Evolutionary conservation across 176 grass and related monocot species (phyloP).

Genomic region (Triticum monococcum): DNA sequence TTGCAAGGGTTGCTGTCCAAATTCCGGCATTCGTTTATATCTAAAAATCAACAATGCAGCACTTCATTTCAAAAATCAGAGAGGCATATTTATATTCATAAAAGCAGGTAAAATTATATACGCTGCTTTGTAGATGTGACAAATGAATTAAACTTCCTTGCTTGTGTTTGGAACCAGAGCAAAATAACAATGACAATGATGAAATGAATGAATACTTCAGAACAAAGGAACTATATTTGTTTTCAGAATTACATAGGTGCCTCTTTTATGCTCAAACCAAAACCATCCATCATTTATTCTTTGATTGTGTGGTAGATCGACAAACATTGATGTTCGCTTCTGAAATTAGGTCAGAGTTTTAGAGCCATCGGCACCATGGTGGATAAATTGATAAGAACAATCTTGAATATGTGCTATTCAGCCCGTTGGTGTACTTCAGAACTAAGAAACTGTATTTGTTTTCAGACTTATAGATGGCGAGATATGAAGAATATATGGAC

Average conservation of each 20-base stretch:
- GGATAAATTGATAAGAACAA: not conserved
- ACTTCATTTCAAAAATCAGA: slow-evolving; percentile 23
- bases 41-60: not conserved
- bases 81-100: not conserved
- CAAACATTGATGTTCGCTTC: not conserved
- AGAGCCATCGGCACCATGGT: not conserved
- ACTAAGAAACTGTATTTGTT: not conserved
- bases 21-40: slow-evolving; percentile 31
- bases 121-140: not conserved
- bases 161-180: not conserved
- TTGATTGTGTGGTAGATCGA: not conserved
- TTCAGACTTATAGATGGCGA: not conserved
- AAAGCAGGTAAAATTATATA: not conserved
- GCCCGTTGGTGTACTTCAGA: not conserved
- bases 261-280: not conserved
- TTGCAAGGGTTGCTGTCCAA: not conserved
- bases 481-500: not conserved
- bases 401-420: not conserved
- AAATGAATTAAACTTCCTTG: not conserved
- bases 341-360: not conserved
- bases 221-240: no score
- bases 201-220: not conserved
- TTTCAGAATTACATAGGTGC: no score
- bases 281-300: not conserved
- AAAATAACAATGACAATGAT: not conserved